phyloP scores from a whole-genome alignment of 2,329 filamentous ascomycete species.

The Talaromyces sp. region DNA sequence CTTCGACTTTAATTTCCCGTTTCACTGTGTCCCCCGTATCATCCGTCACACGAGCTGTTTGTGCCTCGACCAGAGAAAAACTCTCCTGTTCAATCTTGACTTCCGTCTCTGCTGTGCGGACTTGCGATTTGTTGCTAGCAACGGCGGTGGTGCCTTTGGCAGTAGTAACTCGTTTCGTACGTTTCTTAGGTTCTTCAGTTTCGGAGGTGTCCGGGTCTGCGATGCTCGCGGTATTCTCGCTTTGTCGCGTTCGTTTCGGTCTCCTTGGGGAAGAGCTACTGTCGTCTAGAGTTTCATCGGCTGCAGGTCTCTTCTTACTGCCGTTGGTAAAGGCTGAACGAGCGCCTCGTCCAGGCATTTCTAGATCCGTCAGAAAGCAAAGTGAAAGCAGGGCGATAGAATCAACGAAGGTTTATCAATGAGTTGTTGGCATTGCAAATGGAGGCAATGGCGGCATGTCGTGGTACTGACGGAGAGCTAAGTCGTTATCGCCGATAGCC shows the following conservation, averaged over 20 bases:
- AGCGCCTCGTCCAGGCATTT: conserved; percentile 6
- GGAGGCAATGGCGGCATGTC: not conserved
- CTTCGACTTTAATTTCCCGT: conserved; percentile 14
- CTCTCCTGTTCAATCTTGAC: conserved; percentile 4
- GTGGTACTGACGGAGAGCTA: not conserved
- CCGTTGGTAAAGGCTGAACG: not conserved
- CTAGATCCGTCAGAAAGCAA: not conserved
- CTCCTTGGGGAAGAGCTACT: conserved; percentile 7
- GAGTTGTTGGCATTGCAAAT: not conserved
- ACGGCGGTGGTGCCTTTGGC: conserved; percentile 1
- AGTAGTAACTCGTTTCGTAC: not conserved
- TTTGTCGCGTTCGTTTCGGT: conserved; percentile 8
- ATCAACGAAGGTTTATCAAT: not conserved
- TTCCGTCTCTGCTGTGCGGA: not conserved
- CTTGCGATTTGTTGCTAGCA: not conserved
- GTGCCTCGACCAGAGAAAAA: not conserved
- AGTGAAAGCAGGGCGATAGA: not conserved
- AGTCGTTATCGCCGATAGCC: not conserved
- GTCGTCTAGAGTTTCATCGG: not conserved
- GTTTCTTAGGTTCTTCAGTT: not conserved
- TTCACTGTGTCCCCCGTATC: conserved; percentile 8
- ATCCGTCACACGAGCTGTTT: not conserved
- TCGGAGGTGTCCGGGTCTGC: not conserved
- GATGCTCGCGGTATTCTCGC: not conserved
- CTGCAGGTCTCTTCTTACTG: conserved; percentile 7